Conservation (phyloP, 1,284 basidiomycete species). For the Cutaneotrichosporon cutaneum region DNA sequence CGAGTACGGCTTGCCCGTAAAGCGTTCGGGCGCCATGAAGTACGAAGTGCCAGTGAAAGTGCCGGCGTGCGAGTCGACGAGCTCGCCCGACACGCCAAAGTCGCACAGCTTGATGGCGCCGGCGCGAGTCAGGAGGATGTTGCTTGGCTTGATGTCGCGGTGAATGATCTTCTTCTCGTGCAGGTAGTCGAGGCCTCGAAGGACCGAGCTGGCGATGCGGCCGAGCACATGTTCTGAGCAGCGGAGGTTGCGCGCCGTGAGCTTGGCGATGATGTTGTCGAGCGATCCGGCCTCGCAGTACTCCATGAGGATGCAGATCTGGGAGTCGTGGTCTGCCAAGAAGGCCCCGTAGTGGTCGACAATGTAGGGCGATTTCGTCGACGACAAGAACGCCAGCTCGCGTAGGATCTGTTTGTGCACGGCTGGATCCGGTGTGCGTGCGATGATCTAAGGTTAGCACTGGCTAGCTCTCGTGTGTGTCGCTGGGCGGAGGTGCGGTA, state of each 20-base stretch:
- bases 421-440: constrained; percentile 86
- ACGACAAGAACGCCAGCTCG: constrained; percentile 85
- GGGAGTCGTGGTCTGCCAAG: constrained; percentile 84
- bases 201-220: constrained; percentile 84
- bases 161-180: constrained; percentile 91
- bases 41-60: constrained; percentile 96
- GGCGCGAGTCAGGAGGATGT: constrained; percentile 80
- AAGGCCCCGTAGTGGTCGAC: constrained; percentile 93
- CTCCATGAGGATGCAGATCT: constrained; percentile 97
- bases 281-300: constrained; percentile 78
- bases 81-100: constrained; percentile 94
- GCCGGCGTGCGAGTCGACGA: constrained; percentile 84
- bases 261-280: constrained; percentile 80
- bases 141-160: constrained; percentile 96
- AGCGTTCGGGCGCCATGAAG: constrained; percentile 98
- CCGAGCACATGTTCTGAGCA: constrained; percentile 91
- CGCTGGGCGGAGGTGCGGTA: too few species aligned
- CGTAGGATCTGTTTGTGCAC: constrained; percentile 81
- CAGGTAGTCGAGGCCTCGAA: constrained; percentile 89
- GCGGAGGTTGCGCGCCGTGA: constrained; percentile 73
- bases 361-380: constrained; percentile 82
- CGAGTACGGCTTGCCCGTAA: constrained; percentile 88
- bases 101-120: constrained; percentile 91
- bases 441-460: constrained; percentile 80
- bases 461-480: too few species aligned